phyloP scores from a whole-genome alignment of 306 rosid species.

The Citrullus colocynthis region DNA sequence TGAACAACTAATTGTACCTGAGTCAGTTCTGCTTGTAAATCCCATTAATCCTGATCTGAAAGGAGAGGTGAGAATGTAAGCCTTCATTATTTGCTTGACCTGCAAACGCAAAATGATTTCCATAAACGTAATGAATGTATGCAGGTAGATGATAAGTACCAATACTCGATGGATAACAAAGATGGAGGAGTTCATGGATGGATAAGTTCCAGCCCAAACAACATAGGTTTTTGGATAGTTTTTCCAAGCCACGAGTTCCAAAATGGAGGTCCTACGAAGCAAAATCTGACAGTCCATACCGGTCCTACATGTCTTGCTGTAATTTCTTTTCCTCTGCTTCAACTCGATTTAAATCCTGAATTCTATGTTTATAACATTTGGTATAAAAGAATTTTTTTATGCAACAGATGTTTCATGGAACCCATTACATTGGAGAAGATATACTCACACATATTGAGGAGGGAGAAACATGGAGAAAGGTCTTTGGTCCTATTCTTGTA shows the following conservation, averaged over 20 bases:
- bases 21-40: constrained; percentile 32
- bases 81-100: background rate
- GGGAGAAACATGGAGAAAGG: constrained; percentile 35
- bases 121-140: background rate
- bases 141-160: constrained; percentile 38
- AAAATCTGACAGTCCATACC: constrained; percentile 33
- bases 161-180: constrained; percentile 29
- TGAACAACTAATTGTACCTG: constrained; percentile 29
- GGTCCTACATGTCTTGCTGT: constrained; percentile 37
- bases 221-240: constrained; percentile 27
- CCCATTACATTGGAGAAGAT: constrained; percentile 34
- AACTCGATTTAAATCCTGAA: background rate
- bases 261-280: constrained; percentile 39
- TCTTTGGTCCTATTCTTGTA: constrained; percentile 32
- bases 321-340: background rate
- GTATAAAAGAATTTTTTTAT: background rate
- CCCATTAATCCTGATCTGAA: constrained; percentile 32
- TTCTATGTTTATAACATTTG: background rate
- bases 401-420: constrained; percentile 37
- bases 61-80: constrained; percentile 23
- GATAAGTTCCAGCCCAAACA: constrained; percentile 31
- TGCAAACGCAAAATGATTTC: background rate
- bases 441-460: constrained; percentile 25
- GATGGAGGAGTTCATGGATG: constrained; percentile 36
- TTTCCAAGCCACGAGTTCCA: constrained; percentile 31